Evolutionary conservation across 2,329 filamentous ascomycete genomes (phyloP).

Genomic region (Exophiala calicioides): DNA sequence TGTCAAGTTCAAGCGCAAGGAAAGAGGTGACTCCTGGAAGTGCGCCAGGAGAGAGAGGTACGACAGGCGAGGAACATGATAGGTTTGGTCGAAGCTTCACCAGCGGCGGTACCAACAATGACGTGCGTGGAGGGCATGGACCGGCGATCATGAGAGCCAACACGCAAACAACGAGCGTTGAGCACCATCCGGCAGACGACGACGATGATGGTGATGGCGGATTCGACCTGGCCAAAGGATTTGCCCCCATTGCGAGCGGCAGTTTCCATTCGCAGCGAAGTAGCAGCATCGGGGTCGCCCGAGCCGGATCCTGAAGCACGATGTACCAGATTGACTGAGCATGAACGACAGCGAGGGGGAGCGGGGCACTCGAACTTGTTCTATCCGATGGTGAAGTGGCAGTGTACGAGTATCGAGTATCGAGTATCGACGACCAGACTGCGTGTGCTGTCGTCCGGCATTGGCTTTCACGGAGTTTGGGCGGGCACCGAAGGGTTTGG

Average conservation of each 20-base stretch:
- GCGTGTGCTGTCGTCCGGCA: no score
- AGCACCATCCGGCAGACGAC: conserved; percentile 24
- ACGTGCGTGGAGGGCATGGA: not conserved
- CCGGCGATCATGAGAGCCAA: conserved; percentile 7
- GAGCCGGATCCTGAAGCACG: conserved; percentile 19
- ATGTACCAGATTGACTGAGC: not conserved
- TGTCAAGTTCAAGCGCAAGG: conserved; percentile 38
- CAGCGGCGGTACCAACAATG: conserved; percentile 2
- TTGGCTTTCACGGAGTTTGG: not conserved
- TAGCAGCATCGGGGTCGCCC: conserved; percentile 22
- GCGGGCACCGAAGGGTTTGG: no score
- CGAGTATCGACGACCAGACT: not conserved
- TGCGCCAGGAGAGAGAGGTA: conserved; percentile 5
- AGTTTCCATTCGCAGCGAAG: conserved; percentile 27
- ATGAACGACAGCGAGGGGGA: not conserved
- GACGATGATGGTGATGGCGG: conserved; percentile 45
- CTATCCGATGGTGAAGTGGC: no score
- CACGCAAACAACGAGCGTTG: conserved; percentile 11
- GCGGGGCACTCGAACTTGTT: not conserved
- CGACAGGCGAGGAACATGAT: conserved; percentile 1
- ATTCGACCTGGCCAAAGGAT: conserved; percentile 50
- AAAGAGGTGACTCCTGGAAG: conserved; percentile 29
- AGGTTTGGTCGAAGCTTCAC: conserved; percentile 10
- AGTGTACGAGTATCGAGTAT: not conserved
- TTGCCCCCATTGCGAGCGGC: conserved; percentile 47